Evolutionary conservation across 75 land plant genomes (phyloP).

Genomic region (Larix kaempferi): DNA sequence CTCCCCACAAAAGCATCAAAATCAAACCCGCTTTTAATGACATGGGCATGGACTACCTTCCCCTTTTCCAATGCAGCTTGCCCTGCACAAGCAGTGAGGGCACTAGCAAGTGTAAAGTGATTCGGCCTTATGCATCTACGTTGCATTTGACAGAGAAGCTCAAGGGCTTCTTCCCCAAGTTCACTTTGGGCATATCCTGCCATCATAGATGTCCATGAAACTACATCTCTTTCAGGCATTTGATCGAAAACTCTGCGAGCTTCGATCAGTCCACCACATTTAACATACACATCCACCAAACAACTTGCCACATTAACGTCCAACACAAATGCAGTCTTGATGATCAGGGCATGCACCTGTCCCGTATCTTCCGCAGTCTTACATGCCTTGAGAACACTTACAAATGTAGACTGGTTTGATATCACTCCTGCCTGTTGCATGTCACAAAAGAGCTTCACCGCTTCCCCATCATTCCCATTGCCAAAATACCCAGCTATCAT

Average conservation of each 20-base stretch:
- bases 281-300: conserved; percentile 48
- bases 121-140: conserved; percentile 16
- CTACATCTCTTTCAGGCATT: conserved; percentile 39
- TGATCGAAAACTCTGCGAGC: conserved; percentile 29
- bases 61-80: neutral
- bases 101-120: neutral
- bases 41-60: neutral
- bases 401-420: conserved; percentile 47
- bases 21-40: neutral
- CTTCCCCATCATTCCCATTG: conserved; percentile 25
- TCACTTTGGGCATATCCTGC: conserved; percentile 35
- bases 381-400: conserved; percentile 48
- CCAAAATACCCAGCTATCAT: conserved; percentile 30
- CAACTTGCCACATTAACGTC: conserved; percentile 43
- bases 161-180: conserved; percentile 34
- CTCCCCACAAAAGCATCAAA: neutral
- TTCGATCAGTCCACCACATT: conserved; percentile 23
- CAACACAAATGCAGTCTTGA: conserved; percentile 49
- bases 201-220: conserved; percentile 52
- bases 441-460: conserved; percentile 29
- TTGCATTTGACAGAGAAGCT: conserved; percentile 40
- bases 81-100: conserved; percentile 13
- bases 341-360: conserved; percentile 32
- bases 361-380: conserved; percentile 16
- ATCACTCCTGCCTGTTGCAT: conserved; percentile 36